Conservation (phyloP, 169 alveolate species). For the Plasmodium billcollinsi region DNA sequence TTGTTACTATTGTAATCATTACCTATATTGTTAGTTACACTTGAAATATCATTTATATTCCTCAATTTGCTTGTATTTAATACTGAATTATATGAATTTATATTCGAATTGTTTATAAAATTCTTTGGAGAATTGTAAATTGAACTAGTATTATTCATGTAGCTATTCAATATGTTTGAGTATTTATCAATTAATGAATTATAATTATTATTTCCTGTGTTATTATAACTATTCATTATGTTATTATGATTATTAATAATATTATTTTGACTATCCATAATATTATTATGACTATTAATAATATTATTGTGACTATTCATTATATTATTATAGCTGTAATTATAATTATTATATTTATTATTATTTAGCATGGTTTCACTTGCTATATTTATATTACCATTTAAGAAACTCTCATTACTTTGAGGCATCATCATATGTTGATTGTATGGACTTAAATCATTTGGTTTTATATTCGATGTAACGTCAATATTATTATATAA, state of each 20-base stretch:
- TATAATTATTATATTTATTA: background rate
- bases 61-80: slow-evolving; percentile 24
- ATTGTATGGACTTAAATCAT: slow-evolving; percentile 11
- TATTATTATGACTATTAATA: background rate
- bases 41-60: slow-evolving; percentile 11
- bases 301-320: background rate
- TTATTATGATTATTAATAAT: slow-evolving; percentile 1
- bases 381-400: background rate
- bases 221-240: slow-evolving; percentile 10
- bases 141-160: slow-evolving; percentile 29
- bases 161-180: slow-evolving; percentile 61
- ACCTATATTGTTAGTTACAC: background rate
- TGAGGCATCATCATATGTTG: slow-evolving; percentile 7
- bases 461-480: slow-evolving; percentile 7
- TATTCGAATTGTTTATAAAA: slow-evolving; percentile 17
- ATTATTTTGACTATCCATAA: background rate
- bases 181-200: slow-evolving; percentile 59
- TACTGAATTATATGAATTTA: slow-evolving; percentile 31
- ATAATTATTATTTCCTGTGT: slow-evolving; percentile 9
- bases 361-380: background rate
- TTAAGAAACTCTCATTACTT: background rate
- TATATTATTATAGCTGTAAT: background rate
- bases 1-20: slow-evolving; percentile 9
- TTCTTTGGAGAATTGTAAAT: slow-evolving; percentile 13
- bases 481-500: slow-evolving; percentile 26